Base-by-base conservation (phyloP, 2,329 filamentous ascomycete genomes). In the Epichloe sp. region DNA sequence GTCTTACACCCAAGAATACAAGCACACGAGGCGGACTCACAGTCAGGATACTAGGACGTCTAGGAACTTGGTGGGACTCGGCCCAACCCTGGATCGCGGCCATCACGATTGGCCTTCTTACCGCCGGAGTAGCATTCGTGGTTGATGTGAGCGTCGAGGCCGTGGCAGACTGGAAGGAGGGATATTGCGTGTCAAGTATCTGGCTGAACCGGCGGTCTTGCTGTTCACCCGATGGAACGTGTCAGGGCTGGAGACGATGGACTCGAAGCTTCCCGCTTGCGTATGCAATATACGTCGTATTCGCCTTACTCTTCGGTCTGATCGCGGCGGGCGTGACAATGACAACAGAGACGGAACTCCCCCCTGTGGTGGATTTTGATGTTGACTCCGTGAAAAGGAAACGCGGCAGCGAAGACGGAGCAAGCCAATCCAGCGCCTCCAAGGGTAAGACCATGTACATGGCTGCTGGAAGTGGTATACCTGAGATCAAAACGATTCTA, bases 401-500 rank as follows among this genome's bases (percentile, higher is more conserved):
- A 6, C 17, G 41, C 7, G 52, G 48, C n/a, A 52, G 54, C 6
- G 55, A 52, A 1, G 58, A 57, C 5, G 57, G 57, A 17, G 50
- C 54, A 14, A n/a, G 12, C 12, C 55, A 52, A 2, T 51, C 10
- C n/a, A 23, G 41, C 15, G 11, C 23, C 12, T 21, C 19, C 15
- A 43, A 40, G 23, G 73, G 71, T 0, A 80, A 80, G 59, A 66
- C 62, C 4, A 78, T 80, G 68, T 80, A 78, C 57, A 76, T 80
- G 73, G 76, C 76, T 3, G 73, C 76, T 36, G 78, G 78, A 5
- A 74, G 69, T 53, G 78, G 78, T 0, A 80, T 82, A 36, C 78
- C 78, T 0, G 78, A 81, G 61, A 80, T 81, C 65, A 81, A 81
- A 61, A 79, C 76, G 2, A 76, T 81, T 40, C 63, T 80, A 2